A percentile compares a stretch with the other conserved stretches of the same genome.
These are phyloP conservation scores for Tillandsia fasciculata DNA, from an alignment of 176 grass and related monocot species.

Conservation along the genomic window DNA sequence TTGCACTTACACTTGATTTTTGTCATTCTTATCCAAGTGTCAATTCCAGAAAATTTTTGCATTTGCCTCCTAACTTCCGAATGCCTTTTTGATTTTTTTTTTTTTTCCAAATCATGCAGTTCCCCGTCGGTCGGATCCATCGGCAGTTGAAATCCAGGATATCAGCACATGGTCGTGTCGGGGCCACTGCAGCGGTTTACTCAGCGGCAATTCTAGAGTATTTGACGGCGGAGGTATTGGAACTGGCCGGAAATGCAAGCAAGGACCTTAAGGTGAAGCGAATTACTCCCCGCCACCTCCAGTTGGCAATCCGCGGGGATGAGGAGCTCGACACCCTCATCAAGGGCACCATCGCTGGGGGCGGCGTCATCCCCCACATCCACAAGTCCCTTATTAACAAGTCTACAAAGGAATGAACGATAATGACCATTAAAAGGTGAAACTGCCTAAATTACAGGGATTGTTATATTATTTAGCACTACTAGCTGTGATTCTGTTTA, in stretches of 20 bases:
- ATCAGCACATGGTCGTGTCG: constrained; percentile 52
- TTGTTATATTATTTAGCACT: background rate
- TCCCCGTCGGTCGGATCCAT: constrained; percentile 53
- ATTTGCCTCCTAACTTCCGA: background rate
- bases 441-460: background rate
- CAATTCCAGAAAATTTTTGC: background rate
- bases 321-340: constrained; percentile 75
- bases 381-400: constrained; percentile 10
- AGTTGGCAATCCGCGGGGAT: constrained; percentile 62
- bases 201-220: constrained; percentile 71
- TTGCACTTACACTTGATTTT: no score
- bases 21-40: no score
- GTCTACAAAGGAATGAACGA: background rate
- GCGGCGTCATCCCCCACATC: constrained; percentile 67
- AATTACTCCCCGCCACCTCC: constrained; percentile 68
- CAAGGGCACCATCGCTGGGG: constrained; percentile 64
- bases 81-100: background rate
- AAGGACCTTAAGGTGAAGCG: constrained; percentile 84
- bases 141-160: constrained; percentile 59
- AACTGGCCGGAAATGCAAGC: constrained; percentile 65
- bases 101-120: constrained; percentile 10
- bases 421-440: background rate
- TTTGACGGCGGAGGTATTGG: constrained; percentile 53
- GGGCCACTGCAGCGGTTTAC: constrained; percentile 63
- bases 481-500: background rate